Base-by-base conservation (phyloP, 2,329 filamentous ascomycete genomes). In the Penicillium sp. region DNA sequence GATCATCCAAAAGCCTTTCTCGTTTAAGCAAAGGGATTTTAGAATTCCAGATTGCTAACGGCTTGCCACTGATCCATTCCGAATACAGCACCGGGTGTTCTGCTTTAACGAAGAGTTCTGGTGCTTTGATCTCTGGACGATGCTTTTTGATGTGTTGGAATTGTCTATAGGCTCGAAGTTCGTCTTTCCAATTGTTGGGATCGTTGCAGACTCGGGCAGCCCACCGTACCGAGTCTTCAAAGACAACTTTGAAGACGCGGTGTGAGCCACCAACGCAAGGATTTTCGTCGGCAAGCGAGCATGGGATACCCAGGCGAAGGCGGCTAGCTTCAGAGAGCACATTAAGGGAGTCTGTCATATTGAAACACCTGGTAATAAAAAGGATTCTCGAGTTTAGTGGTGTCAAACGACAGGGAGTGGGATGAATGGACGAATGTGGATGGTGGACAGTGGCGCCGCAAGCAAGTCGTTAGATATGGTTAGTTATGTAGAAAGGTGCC, bases 81-180 rank as follows among this genome's bases (percentile, higher is more conserved):
- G 51, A 46, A 14, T 53, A 56, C 5, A 53, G 43, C 1, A 56
- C 36, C 5, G 40, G 54, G n/a, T 50, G 31, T 24, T 50, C 45
- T 31, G 18, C 18, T n/a, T 46, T 16, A 1, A 45, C 4, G 18
- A 45, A 44, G 16, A 50, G 6, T 4, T 41, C 28, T 30, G 51
- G 51, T 1, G 47, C 50, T 40, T 33, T 46, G 5, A 56, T 50
- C 1, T 14, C 16, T 7, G 50, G 16, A 9, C 13, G 13, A 30
- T 48, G 39, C 20, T 36, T 5, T 43, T 53, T 53, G n/a, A 56
- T 42, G 10, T 50, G 13, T 18, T 48, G 22, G 14, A 53, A 35
- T 5, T 25, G 16, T 13, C 13, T 39, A 5, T 25, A 6, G 4
- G 50, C 46, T 10, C 40, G 44, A 6, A 56, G 10, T 35, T 48